A percentile compares a stretch with the other conserved stretches of the same genome.
These are phyloP conservation scores for Antrodiella citrinella DNA, from an alignment of 768 basidiomycete species.

Conservation along the genomic window DNA sequence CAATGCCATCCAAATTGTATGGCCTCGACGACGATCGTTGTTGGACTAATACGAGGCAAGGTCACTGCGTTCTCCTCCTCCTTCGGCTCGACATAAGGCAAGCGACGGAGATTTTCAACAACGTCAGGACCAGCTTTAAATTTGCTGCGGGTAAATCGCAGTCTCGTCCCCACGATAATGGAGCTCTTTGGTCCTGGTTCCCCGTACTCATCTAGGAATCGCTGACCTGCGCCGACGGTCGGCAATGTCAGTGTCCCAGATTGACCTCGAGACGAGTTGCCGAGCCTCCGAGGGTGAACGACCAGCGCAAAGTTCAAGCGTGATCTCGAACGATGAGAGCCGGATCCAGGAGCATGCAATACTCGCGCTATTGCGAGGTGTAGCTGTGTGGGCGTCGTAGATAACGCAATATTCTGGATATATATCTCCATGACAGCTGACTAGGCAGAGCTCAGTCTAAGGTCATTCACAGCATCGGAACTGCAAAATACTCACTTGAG, in stretches of 20 bases:
- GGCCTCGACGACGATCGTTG: conserved; percentile 4
- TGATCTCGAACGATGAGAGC: background rate
- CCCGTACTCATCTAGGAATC: conserved; percentile 11
- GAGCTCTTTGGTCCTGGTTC: conserved; percentile 1
- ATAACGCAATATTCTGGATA: conserved; percentile 7
- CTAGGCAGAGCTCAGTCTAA: too few species aligned
- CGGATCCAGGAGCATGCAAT: conserved; percentile 7
- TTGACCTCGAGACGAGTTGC: background rate
- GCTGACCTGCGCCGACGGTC: conserved; percentile 3
- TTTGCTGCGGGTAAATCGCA: conserved; percentile 17
- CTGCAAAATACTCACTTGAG: too few species aligned
- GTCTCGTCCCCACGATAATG: conserved; percentile 17
- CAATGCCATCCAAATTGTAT: conserved; percentile 57
- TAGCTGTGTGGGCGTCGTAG: conserved; percentile 1
- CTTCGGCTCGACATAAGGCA: conserved; percentile 35
- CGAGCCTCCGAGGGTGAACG: conserved; percentile 1
- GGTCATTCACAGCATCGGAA: too few species aligned
- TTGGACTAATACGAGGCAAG: conserved; percentile 11
- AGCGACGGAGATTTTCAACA: conserved; percentile 24
- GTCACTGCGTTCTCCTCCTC: conserved; percentile 26
- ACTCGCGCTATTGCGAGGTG: conserved; percentile 6
- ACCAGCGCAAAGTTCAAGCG: conserved; percentile 8
- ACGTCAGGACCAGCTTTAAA: conserved; percentile 16
- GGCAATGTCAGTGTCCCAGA: conserved; percentile 9
- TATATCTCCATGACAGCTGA: conserved; percentile 8